Conservation (phyloP, 106 monocot genomes). For the Allium fistulosum region DNA sequence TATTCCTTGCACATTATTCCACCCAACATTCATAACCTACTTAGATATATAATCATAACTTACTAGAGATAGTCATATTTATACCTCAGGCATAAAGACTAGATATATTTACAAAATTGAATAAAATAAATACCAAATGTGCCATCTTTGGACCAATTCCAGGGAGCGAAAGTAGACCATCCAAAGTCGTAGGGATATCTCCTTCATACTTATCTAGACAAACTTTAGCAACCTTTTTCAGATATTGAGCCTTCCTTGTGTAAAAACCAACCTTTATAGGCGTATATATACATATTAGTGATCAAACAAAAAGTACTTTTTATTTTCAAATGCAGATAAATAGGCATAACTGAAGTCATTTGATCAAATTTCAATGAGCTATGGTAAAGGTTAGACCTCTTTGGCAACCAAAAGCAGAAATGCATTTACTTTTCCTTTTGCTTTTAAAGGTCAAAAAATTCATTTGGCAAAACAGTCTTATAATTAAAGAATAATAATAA, state of each 20-base stretch:
- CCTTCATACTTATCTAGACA: conserved; percentile 78
- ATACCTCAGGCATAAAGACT: not conserved
- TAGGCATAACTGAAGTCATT: too few relatives aligned
- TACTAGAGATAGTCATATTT: not conserved
- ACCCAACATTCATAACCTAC: conserved; percentile 87
- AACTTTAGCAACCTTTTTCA: conserved; percentile 84
- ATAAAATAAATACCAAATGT: conserved; percentile 55
- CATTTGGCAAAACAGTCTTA: too few relatives aligned
- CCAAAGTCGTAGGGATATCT: conserved; percentile 78
- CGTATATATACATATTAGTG: too few relatives aligned
- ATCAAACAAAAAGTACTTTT: too few relatives aligned
- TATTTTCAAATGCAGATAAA: too few relatives aligned
- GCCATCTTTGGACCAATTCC: conserved; percentile 99
- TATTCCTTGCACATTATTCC: conserved; percentile 96
- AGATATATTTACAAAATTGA: not conserved
- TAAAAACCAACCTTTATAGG: conserved; percentile 87
- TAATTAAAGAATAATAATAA: too few relatives aligned
- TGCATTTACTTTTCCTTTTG: too few relatives aligned
- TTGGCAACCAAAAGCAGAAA: too few relatives aligned
- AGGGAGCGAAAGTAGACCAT: conserved; percentile 69
- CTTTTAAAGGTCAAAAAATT: too few relatives aligned
- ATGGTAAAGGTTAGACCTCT: too few relatives aligned
- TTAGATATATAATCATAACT: not conserved
- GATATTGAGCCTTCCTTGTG: conserved; percentile 71
- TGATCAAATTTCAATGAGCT: too few relatives aligned